phyloP scores from a whole-genome alignment of 2,329 filamentous ascomycete species.

The Metarhizium rileyi region DNA sequence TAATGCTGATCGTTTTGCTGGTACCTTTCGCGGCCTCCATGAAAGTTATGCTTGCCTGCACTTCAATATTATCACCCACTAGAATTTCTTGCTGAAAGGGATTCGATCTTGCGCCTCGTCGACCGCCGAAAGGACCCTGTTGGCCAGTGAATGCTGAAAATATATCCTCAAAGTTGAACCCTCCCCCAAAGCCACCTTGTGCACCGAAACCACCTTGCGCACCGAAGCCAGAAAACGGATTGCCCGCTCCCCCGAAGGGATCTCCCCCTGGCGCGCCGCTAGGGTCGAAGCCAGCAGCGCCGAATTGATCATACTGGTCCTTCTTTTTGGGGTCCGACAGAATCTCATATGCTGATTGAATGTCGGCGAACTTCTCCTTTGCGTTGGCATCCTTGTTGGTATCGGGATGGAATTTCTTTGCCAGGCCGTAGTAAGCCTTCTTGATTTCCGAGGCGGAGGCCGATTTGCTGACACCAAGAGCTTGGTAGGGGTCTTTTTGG shows the following conservation, averaged over 20 bases:
- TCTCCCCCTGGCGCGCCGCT: constrained; percentile 52
- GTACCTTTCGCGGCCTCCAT: constrained; percentile 92
- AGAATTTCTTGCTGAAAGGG: constrained; percentile 71
- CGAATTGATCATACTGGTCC: constrained; percentile 85
- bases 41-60: constrained; percentile 87
- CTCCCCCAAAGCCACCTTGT: constrained; percentile 62
- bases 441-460: constrained; percentile 88
- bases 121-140: constrained; percentile 43
- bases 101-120: constrained; percentile 40
- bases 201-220: constrained; percentile 10
- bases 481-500: constrained; percentile 73
- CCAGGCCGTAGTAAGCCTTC: constrained; percentile 94
- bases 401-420: constrained; percentile 96
- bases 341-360: constrained; percentile 88
- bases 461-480: constrained; percentile 72
- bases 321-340: constrained; percentile 89
- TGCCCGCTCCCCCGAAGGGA: constrained; percentile 53
- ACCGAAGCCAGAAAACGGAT: constrained; percentile 51
- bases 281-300: constrained; percentile 78
- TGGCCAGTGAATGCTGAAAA: constrained; percentile 74
- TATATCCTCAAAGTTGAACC: constrained; percentile 93
- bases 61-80: constrained; percentile 93
- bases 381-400: constrained; percentile 93
- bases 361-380: constrained; percentile 89
- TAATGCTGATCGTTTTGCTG: constrained; percentile 78